phyloP scores from a whole-genome alignment of 2,329 filamentous ascomycete genomes.

The Paracoccidioides brasiliensis region DNA sequence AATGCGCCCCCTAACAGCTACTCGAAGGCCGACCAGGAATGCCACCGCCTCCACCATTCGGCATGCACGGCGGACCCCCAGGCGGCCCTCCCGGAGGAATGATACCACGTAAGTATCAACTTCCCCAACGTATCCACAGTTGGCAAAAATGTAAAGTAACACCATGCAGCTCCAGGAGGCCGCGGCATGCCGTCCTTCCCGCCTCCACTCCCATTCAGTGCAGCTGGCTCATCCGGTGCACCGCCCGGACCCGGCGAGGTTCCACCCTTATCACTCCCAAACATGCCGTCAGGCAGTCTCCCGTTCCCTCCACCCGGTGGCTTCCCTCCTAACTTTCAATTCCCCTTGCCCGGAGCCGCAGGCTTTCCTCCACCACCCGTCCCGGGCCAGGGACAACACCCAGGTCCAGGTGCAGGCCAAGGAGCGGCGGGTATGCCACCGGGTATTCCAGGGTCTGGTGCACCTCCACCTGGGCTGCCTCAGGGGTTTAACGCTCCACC shows the following conservation, averaged over 20 bases:
- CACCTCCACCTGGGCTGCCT: slow-evolving; percentile 8
- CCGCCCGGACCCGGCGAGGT: slow-evolving; percentile 27
- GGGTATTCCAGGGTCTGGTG: slow-evolving; percentile 19
- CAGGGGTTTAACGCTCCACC: slow-evolving; percentile 2
- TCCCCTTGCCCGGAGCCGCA: slow-evolving; percentile 25
- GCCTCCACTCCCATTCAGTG: slow-evolving; percentile 36
- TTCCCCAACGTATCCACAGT: neutral
- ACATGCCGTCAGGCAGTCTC: slow-evolving; percentile 30
- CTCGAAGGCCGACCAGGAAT: slow-evolving; percentile 25
- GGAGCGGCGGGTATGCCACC: slow-evolving; percentile 14
- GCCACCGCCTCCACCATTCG: slow-evolving; percentile 47
- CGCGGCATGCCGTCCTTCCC: slow-evolving; percentile 38
- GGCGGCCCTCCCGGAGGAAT: slow-evolving; percentile 27
- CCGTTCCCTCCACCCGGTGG: slow-evolving; percentile 28
- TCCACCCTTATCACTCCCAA: slow-evolving; percentile 21
- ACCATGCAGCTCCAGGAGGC: slow-evolving; percentile 38
- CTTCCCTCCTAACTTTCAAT: slow-evolving; percentile 41
- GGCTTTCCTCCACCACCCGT: slow-evolving; percentile 17
- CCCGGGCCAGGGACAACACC: slow-evolving; percentile 15
- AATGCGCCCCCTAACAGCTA: neutral
- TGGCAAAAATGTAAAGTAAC: neutral
- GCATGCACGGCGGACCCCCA: slow-evolving; percentile 33
- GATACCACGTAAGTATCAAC: slow-evolving; percentile 40
- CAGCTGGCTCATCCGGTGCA: slow-evolving; percentile 20
- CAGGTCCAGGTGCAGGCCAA: slow-evolving; percentile 18